Evolutionary conservation across 148 eudicot species (phyloP).

Genomic region (Rhododendron kiyosumense): DNA sequence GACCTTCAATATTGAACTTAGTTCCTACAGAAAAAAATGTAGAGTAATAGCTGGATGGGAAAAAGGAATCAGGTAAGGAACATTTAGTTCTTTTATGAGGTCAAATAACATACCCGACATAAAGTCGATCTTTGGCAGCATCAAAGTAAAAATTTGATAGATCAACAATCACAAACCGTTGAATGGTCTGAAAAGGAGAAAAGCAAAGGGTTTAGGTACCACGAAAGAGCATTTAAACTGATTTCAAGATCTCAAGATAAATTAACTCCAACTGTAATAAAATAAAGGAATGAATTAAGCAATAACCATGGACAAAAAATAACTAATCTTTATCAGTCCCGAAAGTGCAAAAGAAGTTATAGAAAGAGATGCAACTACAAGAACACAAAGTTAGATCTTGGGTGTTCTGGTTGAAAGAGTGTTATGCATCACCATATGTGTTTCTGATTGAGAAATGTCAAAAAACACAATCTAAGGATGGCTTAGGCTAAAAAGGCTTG

Average conservation of each 20-base stretch:
- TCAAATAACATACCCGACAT: conserved; percentile 64
- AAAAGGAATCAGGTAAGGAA: background rate
- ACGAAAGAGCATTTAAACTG: background rate
- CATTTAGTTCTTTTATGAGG: background rate
- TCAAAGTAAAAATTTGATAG: conserved; percentile 96
- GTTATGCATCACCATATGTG: background rate
- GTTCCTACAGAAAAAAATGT: background rate
- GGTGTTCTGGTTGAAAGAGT: background rate
- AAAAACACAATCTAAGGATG: background rate
- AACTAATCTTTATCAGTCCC: background rate
- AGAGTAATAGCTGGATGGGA: background rate
- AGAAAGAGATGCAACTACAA: background rate
- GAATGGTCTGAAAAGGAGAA: conserved; percentile 56
- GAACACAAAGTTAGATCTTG: background rate
- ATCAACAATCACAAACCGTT: conserved; percentile 90
- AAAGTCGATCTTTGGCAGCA: conserved; percentile 93
- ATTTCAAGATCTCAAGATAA: background rate
- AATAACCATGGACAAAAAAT: background rate
- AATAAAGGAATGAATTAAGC: background rate
- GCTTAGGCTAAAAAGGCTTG: background rate
- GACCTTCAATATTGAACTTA: background rate
- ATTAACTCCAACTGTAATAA: background rate
- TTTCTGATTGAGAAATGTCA: background rate
- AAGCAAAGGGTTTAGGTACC: background rate
- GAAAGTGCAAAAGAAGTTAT: background rate